Evolutionary conservation across 805 yeast species (phyloP).

Genomic region (Kuraishia floccosa): DNA sequence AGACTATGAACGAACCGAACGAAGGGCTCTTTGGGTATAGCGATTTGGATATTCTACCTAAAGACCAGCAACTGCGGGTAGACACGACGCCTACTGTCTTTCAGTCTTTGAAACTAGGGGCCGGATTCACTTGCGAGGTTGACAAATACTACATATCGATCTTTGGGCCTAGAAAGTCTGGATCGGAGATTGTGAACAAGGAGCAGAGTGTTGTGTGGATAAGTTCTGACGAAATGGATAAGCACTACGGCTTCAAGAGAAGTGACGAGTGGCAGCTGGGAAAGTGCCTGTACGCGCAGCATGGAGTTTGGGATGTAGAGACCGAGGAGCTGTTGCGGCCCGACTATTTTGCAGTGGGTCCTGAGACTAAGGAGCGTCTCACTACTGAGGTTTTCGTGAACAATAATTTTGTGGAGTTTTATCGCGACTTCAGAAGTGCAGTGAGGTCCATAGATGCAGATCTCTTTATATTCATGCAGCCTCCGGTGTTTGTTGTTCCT

Average conservation of each 20-base stretch:
- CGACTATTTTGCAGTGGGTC: constrained; percentile 36
- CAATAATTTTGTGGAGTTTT: constrained; percentile 52
- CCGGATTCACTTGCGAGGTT: constrained; percentile 61
- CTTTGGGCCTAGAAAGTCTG: constrained; percentile 67
- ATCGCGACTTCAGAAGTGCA: constrained; percentile 32
- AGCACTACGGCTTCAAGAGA: constrained; percentile 62
- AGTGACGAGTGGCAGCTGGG: constrained; percentile 57
- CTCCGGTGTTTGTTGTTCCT: constrained; percentile 73
- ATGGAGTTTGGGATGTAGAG: constrained; percentile 60
- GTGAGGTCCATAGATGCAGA: constrained; percentile 34
- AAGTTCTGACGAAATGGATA: constrained; percentile 37
- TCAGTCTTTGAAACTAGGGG: constrained; percentile 64
- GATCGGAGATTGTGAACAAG: constrained; percentile 49
- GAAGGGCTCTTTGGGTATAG: constrained; percentile 58
- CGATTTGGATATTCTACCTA: constrained; percentile 44
- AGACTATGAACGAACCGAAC: constrained; percentile 80
- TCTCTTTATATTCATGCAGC: constrained; percentile 56
- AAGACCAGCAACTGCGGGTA: constrained; percentile 52
- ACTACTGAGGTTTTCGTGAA: constrained; percentile 48
- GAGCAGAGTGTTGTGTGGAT: constrained; percentile 65
- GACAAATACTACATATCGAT: constrained; percentile 61
- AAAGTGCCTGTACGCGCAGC: constrained; percentile 69
- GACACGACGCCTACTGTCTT: constrained; percentile 79
- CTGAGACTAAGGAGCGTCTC: constrained; percentile 24
- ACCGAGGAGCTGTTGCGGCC: constrained; percentile 29